Evolutionary conservation across 176 grass and related monocot species (phyloP), one percentile per base, ranked within the genome.

Genomic region (Coix lacrymajobi): DNA sequence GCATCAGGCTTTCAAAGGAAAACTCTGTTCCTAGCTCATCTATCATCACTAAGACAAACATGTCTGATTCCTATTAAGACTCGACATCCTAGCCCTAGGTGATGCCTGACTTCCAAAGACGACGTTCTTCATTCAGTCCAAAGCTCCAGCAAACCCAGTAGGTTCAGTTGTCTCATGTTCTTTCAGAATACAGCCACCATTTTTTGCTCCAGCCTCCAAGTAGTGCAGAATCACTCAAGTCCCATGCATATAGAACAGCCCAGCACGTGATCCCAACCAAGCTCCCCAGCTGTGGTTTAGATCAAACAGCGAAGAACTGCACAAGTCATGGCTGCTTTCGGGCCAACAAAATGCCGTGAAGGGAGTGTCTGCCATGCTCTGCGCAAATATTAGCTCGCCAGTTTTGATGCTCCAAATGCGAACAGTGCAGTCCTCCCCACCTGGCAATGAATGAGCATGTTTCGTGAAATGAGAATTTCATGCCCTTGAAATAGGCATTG

Each of bases 351-450:
- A 44, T 67, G 89, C 62, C 15, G 92, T 86, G 43, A 95, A 85
- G 49, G 32, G 56, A 0, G 67, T 62, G 44, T 88, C 66, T 14
- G 82, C 67, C 25, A 95, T 61, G 0, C 26, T 91, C 45, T 88
- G 68, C 46, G 84, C 85, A 69, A 95, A 98, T 77, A 98, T 61
- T 81, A 90, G 87, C 65, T 98, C 92, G n/a, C 92, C 84, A 9
- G 73, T 89, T 77, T 91, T 98, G 85, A 95, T 91, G 72, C 91
- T 93, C 96, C 96, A 95, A 65, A 88, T 93, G 25, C 91, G 96
- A 76, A 91, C 58, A 46, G 71, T 82, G 58, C 73, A 70, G 79
- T 98, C 92, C 73, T 95, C 90, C 45, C 96, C 96, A 88, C 92
- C 92, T 97, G 81, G 15, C 66, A 88, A 63, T 43, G 32, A n/a